Percentiles rank a stretch among this genome's conserved stretches.
phyloP scores from a whole-genome alignment of 2,329 filamentous ascomycete species.

The Neofusicoccum parvum region DNA sequence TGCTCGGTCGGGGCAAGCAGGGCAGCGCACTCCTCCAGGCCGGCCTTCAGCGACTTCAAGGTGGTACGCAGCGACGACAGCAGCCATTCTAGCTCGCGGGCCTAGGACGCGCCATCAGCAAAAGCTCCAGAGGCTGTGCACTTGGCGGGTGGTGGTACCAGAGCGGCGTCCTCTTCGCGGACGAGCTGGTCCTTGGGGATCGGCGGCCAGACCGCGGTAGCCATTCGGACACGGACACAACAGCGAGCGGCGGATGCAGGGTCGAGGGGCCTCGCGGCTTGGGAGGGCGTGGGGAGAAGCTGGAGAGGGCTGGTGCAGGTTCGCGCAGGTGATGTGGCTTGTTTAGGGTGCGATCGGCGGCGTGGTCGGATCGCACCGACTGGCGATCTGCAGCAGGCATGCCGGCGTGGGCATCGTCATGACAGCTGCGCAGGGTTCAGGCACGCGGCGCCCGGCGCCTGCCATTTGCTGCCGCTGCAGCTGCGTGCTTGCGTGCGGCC shows the following conservation, averaged over 20 bases:
- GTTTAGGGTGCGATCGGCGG: conserved; percentile 12
- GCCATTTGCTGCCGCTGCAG: neutral
- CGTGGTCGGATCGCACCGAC: conserved; percentile 10
- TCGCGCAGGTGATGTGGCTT: conserved; percentile 14
- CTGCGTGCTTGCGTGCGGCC: neutral
- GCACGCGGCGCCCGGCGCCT: neutral
- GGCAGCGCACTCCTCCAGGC: conserved; percentile 85
- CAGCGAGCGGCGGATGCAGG: neutral
- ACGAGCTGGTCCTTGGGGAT: conserved; percentile 54
- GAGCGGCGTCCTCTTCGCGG: conserved; percentile 55
- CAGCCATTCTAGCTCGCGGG: conserved; percentile 65
- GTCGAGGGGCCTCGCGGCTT: neutral
- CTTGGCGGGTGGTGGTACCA: conserved; percentile 40
- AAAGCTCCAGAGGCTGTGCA: neutral
- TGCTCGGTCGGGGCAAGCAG: conserved; percentile 82
- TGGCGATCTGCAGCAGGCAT: conserved; percentile 12
- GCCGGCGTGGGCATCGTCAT: neutral
- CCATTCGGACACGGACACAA: conserved; percentile 48
- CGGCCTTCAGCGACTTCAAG: conserved; percentile 63
- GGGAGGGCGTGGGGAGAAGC: neutral
- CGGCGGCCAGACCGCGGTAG: conserved; percentile 63
- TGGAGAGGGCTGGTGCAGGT: conserved; percentile 1
- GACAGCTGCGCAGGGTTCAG: conserved; percentile 15
- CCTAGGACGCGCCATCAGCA: conserved; percentile 35
- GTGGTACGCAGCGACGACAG: conserved; percentile 63